Evolutionary conservation across 306 rosid species (phyloP).

Genomic region (Inga leiocalycina): DNA sequence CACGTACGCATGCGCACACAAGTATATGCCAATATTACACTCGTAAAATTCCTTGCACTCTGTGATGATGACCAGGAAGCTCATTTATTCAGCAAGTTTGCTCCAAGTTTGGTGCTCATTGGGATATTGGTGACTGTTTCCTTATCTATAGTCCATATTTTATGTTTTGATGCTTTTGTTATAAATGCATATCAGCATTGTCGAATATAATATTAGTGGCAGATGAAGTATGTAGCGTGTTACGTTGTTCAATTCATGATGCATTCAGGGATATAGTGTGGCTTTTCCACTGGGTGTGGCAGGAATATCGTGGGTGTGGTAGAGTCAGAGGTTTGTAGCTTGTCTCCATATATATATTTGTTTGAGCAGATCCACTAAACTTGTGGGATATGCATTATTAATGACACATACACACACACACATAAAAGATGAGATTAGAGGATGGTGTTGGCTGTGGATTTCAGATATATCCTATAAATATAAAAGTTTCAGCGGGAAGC

Average conservation of each 20-base stretch:
- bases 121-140: constrained; percentile 13
- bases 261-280: too few species aligned
- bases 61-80: background rate
- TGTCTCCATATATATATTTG: too few species aligned
- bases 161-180: background rate
- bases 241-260: too few species aligned
- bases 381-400: too few species aligned
- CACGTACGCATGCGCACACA: background rate
- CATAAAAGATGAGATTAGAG: too few species aligned
- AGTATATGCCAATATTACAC: background rate
- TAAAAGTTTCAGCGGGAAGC: background rate
- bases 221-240: too few species aligned
- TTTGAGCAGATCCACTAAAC: too few species aligned
- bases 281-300: too few species aligned
- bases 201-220: too few species aligned
- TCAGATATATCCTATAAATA: constrained; percentile 1
- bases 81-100: background rate
- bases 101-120: constrained; percentile 31
- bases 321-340: background rate
- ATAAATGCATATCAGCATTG: background rate
- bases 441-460: background rate
- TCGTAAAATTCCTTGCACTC: background rate
- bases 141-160: background rate
- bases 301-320: too few species aligned
- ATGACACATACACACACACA: too few species aligned